Base-by-base conservation (phyloP, 768 basidiomycete species). In the Rhodotorula sphaerocarpa region DNA sequence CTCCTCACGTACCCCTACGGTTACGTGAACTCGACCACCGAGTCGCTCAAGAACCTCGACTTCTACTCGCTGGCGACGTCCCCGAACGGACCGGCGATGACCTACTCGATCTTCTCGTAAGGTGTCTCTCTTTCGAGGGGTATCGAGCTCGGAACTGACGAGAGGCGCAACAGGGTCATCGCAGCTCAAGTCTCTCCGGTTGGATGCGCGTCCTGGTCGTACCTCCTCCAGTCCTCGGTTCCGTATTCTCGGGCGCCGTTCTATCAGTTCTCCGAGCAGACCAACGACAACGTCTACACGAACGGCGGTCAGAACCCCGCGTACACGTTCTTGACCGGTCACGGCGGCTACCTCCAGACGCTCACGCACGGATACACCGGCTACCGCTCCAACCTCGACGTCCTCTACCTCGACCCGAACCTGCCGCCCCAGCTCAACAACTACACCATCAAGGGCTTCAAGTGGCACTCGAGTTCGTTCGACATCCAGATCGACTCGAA, bases 331-430 rank as follows among this genome's bases (percentile, higher is more conserved):
- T 21, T 62, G 3, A 62, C 54, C 14, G 65, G 67, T 4, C 60
- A 61, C 41, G 67, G 67, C 25, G 36, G 36, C 36, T 39, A 39
- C 36, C 36, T 39, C 10, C 36, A 39, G 23, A 55, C 67, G 11
- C 50, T 61, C 28, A 65, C 67, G 18, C 67, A 69, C 57, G 67
- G 67, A 18, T 69, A 55, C 57, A 69, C 67, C 23, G 67, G 67
- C 25, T 65, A 61, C 63, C 67, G 67, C 36, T 61, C 46, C 21
- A 46, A 59, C 36, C 12, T 56, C 47, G 36, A 50, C 31, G 25
- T 54, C 27, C 57, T 62, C 33, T 65, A 59, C 60, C 50, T 69
- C 59, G 63, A 69, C 56, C 67, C 67, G 28, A 39, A 47, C 28
- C 54, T 69, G 14, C 63, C 63, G 20, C 59, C 59, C 2, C 67